Percentiles rank a stretch among this genome's conserved stretches.
phyloP scores from a whole-genome alignment of 345 rosid species.

The Lepidium africanum region DNA sequence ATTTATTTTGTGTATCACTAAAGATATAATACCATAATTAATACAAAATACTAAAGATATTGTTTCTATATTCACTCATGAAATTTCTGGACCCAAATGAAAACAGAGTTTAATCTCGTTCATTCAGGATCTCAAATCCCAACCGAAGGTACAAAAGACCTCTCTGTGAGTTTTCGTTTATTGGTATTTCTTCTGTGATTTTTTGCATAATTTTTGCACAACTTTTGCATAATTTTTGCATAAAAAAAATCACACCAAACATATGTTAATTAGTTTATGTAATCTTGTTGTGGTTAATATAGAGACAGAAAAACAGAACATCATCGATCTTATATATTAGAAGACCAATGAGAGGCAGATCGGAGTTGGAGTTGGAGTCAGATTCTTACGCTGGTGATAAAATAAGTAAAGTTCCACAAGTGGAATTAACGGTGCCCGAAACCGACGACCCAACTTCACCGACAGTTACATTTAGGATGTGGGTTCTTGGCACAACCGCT shows the following conservation, averaged over 20 bases:
- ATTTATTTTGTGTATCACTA: too few species aligned
- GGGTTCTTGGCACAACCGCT: conserved; percentile 59
- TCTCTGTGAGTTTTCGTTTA: not conserved
- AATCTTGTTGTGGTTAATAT: not conserved
- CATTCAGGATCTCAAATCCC: too few species aligned
- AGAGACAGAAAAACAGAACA: not conserved
- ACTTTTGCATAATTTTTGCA: conserved; percentile 4
- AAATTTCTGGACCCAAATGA: too few species aligned
- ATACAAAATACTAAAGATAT: too few species aligned
- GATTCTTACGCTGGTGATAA: conserved; percentile 12
- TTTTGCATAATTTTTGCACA: not conserved
- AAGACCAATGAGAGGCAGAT: not conserved
- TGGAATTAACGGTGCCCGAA: conserved; percentile 67
- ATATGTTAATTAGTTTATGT: not conserved
- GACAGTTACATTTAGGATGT: conserved; percentile 70
- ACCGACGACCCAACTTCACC: conserved; percentile 68
- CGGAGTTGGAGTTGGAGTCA: not conserved
- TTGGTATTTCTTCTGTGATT: not conserved
- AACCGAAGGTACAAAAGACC: too few species aligned
- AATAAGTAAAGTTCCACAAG: conserved; percentile 51
- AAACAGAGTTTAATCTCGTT: too few species aligned
- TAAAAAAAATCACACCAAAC: not conserved
- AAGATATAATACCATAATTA: too few species aligned
- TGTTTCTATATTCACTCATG: too few species aligned
- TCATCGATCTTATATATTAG: not conserved